Base-by-base conservation (phyloP, 148 eudicot genomes). In the Cornus suecica region DNA sequence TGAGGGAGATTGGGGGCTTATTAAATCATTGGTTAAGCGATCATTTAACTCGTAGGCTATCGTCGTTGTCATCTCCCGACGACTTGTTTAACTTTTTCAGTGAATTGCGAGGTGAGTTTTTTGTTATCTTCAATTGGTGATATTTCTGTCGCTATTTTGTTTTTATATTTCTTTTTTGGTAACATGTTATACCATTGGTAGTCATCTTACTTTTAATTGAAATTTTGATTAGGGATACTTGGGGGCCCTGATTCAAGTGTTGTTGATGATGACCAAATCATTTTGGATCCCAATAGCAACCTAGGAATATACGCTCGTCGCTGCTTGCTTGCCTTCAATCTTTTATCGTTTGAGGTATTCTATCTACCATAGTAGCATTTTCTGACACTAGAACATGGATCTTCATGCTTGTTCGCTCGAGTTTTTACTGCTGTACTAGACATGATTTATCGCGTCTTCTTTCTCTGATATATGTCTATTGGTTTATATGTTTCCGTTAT, bases 211-310 rank as follows among this genome's bases (percentile, higher is more conserved):
- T 37, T 37, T 37, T 37, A 4, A 32, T 37, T 37, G 42, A 37
- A 37, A 41, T 62, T 56, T 52, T 81, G 62, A 65, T 32, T 70
- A 94, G 99, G 94, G 68, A 86, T 91, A 45, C 84, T 92, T 42
- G 97, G 89, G 37, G 94, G 88, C 18, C 71, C 89, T 52, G 97
- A 88, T 31, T 78, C 94, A 51, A 83, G 72, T 84, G 86, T 77
- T 65, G 62, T 88, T 78, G 99, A 95, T 79, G 97, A 95, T 86
- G 97, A 95, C 79, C 97, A 91, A 79, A 90, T 89, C 69, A 87
- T 80, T 79, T 84, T 95, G 88, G 99, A 95, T 76, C 90, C 99
- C 15, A 87, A 79, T 74, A 92, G 99, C 83, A 87, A 75, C 78
- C 90, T 90, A 76, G 99, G 99, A 52, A 76, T 86, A 69, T 95